Conservation (phyloP, 2,329 filamentous ascomycete genomes). For the Sporothrix protearum region DNA sequence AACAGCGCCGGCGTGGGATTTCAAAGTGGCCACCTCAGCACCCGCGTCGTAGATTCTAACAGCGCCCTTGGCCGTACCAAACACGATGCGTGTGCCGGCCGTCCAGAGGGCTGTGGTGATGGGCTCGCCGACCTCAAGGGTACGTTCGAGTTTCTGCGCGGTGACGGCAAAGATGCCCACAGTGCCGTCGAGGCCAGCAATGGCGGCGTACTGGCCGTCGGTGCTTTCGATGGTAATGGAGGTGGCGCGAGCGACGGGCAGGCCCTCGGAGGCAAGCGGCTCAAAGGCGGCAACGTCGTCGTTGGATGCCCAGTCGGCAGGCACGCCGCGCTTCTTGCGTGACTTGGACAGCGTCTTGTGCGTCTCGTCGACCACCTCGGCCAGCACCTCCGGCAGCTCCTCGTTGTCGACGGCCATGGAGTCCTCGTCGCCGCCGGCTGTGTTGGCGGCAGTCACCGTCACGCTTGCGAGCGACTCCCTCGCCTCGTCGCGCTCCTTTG, state of each 20-base stretch:
- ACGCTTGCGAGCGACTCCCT: conserved; percentile 83
- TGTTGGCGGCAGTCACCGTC: conserved; percentile 58
- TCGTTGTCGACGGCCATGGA: conserved; percentile 90
- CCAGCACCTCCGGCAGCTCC: conserved; percentile 67
- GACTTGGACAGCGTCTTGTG: conserved; percentile 81
- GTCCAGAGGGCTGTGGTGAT: conserved; percentile 65
- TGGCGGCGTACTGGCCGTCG: conserved; percentile 57
- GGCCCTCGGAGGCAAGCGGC: conserved; percentile 44
- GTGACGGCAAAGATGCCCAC: conserved; percentile 72
- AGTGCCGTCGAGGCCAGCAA: conserved; percentile 71
- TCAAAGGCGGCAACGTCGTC: conserved; percentile 61
- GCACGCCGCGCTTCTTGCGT: conserved; percentile 83
- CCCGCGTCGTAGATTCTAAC: conserved; percentile 78
- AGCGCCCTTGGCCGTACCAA: conserved; percentile 70
- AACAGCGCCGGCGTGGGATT: conserved; percentile 77
- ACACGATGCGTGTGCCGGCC: conserved; percentile 64
- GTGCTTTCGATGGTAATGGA: conserved; percentile 49
- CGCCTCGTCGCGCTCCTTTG: conserved; percentile 89
- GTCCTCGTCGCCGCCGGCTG: conserved; percentile 46
- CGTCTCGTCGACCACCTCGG: conserved; percentile 71
- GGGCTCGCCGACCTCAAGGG: conserved; percentile 62
- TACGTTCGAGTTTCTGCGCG: conserved; percentile 63
- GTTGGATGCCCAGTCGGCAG: conserved; percentile 76
- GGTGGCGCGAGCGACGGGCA: conserved; percentile 48
- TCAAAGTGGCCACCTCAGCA: conserved; percentile 63